These are phyloP conservation scores for Sugiyamaella smithiae DNA, from an alignment of 805 yeast species.

Conservation along the genomic window DNA sequence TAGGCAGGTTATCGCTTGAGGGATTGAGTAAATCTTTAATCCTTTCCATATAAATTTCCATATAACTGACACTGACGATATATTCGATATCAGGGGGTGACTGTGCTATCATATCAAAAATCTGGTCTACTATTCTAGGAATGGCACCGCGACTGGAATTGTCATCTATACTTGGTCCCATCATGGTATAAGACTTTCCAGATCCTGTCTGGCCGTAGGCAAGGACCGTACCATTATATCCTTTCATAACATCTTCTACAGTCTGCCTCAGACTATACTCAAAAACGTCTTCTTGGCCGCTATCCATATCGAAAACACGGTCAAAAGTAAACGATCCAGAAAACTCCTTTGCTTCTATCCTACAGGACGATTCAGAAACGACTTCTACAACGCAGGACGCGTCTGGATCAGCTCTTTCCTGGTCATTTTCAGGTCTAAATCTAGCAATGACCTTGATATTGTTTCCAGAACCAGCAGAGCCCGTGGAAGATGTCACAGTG, in stretches of 20 bases:
- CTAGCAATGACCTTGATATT: slow-evolving; percentile 69
- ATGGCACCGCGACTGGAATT: slow-evolving; percentile 58
- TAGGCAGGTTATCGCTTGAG: slow-evolving; percentile 41
- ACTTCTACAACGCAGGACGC: slow-evolving; percentile 28
- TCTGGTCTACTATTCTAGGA: slow-evolving; percentile 65
- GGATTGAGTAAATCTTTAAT: slow-evolving; percentile 66
- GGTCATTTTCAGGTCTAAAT: slow-evolving; percentile 55
- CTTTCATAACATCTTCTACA: slow-evolving; percentile 66
- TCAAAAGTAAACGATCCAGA: slow-evolving; percentile 55
- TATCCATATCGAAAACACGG: slow-evolving; percentile 50
- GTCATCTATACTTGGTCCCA: slow-evolving; percentile 49
- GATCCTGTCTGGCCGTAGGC: slow-evolving; percentile 81
- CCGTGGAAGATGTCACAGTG: neutral
- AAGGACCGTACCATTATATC: slow-evolving; percentile 73
- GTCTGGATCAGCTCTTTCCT: slow-evolving; percentile 31
- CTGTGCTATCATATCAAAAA: slow-evolving; percentile 54
- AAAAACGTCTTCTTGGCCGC: slow-evolving; percentile 59
- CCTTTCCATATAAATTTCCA: slow-evolving; percentile 81
- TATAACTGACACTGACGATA: slow-evolving; percentile 63
- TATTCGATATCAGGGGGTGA: slow-evolving; percentile 54
- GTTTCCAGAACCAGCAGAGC: slow-evolving; percentile 11
- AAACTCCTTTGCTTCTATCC: slow-evolving; percentile 28
- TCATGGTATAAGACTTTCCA: slow-evolving; percentile 75
- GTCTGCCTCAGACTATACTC: slow-evolving; percentile 57
- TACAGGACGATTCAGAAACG: slow-evolving; percentile 27